These are phyloP conservation scores for Talaromyces piceae DNA, from an alignment of 2,329 filamentous ascomycete species.

Conservation along the genomic window DNA sequence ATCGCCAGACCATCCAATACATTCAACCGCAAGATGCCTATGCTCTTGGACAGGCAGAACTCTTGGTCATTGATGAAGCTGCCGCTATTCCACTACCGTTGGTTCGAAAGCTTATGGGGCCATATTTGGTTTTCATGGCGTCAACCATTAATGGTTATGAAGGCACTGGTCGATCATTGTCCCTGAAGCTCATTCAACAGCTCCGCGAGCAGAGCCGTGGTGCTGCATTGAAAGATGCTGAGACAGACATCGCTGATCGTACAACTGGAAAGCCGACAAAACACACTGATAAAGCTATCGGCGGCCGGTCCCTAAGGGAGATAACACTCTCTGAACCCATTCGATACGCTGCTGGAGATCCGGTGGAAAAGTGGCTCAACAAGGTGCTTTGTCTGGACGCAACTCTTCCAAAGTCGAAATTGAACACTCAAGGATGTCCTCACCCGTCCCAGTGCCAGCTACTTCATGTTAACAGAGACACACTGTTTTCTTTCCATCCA, in stretches of 20 bases:
- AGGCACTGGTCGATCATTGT: conserved; percentile 88
- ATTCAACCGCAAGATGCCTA: conserved; percentile 95
- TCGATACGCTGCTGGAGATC: conserved; percentile 82
- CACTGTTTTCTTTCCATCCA: conserved; percentile 94
- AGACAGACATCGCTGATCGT: conserved; percentile 66
- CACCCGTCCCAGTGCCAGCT: conserved; percentile 89
- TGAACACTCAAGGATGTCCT: conserved; percentile 69
- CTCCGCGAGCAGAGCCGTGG: conserved; percentile 83
- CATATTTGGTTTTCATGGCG: conserved; percentile 97
- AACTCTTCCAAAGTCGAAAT: conserved; percentile 70
- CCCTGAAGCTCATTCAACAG: conserved; percentile 94
- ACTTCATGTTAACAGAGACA: conserved; percentile 90
- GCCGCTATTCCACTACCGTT: conserved; percentile 91
- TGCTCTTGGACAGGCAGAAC: conserved; percentile 86
- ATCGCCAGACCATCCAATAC: conserved; percentile 97
- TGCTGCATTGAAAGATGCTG: conserved; percentile 46
- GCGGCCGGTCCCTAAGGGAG: conserved; percentile 76
- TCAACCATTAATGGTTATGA: conserved; percentile 99
- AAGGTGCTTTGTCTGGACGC: conserved; percentile 88
- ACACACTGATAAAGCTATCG: conserved; percentile 50
- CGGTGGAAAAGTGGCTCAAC: conserved; percentile 95
- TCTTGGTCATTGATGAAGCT: conserved; percentile 94
- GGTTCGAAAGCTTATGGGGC: conserved; percentile 89
- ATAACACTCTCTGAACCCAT: conserved; percentile 93
- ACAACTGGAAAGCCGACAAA: conserved; percentile 68